A percentile compares a stretch with the other conserved stretches of the same genome.
These are phyloP conservation scores for Hirschfeldia incana DNA, from an alignment of 345 rosid species.

Conservation along the genomic window DNA sequence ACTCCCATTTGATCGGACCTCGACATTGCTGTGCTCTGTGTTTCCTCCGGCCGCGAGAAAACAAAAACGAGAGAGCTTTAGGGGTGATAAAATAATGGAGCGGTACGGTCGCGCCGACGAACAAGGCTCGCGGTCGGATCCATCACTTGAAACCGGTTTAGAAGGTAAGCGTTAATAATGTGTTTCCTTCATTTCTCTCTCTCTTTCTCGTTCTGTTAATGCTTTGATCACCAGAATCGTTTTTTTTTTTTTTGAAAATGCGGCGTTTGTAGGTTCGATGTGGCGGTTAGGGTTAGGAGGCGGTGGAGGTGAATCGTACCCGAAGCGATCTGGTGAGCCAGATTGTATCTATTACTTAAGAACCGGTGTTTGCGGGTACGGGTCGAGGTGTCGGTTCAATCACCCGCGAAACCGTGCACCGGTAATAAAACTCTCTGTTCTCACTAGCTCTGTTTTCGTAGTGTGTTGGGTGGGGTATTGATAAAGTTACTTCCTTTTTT, in stretches of 20 bases:
- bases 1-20: background rate
- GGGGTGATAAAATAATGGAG: constrained; percentile 44
- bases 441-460: constrained; percentile 10
- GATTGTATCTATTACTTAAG: constrained; percentile 79
- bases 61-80: background rate
- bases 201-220: background rate
- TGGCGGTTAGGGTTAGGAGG: constrained; percentile 65
- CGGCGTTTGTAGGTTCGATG: constrained; percentile 61
- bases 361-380: constrained; percentile 84
- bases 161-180: constrained; percentile 51
- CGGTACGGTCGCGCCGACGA: constrained; percentile 62
- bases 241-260: constrained; percentile 16
- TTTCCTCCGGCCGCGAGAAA: constrained; percentile 12
- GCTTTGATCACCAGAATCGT: constrained; percentile 2
- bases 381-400: constrained; percentile 88
- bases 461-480: constrained; percentile 30
- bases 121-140: constrained; percentile 64
- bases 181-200: constrained; percentile 25
- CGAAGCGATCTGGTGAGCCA: constrained; percentile 69
- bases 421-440: constrained; percentile 47
- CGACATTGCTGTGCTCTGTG: background rate
- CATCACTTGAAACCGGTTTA: constrained; percentile 64
- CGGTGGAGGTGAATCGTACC: constrained; percentile 53
- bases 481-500: constrained; percentile 37
- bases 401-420: constrained; percentile 78